phyloP scores from a whole-genome alignment of 176 grass and related monocot species.

The Oryza nivara region DNA sequence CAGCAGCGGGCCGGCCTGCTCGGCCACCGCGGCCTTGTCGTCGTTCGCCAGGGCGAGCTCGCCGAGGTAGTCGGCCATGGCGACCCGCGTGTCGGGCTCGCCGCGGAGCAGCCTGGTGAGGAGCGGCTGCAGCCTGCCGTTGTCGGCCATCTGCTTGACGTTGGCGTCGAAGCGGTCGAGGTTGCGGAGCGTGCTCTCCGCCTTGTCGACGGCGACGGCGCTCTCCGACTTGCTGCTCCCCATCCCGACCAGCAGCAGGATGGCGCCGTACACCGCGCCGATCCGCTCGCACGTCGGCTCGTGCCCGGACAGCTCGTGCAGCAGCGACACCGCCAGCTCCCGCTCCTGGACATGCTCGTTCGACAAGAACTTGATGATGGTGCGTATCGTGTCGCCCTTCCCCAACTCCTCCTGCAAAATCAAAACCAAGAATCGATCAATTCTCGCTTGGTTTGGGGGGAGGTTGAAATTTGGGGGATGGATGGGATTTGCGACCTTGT shows the following conservation, averaged over 20 bases:
- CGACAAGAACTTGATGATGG: slow-evolving; percentile 72
- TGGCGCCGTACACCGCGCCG: slow-evolving; percentile 66
- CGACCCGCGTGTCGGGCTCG: slow-evolving; percentile 52
- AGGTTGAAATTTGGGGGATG: background rate
- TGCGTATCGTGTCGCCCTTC: slow-evolving; percentile 75
- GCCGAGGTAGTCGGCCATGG: slow-evolving; percentile 72
- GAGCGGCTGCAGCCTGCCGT: slow-evolving; percentile 76
- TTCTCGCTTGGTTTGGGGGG: background rate
- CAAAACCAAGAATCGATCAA: background rate
- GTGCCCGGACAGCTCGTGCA: slow-evolving; percentile 60
- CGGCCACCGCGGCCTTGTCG: slow-evolving; percentile 67
- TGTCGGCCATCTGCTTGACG: slow-evolving; percentile 86
- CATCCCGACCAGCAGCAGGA: slow-evolving; percentile 83
- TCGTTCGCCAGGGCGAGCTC: slow-evolving; percentile 76
- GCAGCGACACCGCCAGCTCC: slow-evolving; percentile 61
- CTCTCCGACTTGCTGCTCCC: slow-evolving; percentile 70
- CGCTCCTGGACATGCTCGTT: slow-evolving; percentile 73
- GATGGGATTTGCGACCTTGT: slow-evolving; percentile 41
- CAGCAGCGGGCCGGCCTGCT: slow-evolving; percentile 59
- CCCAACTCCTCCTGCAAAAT: slow-evolving; percentile 55
- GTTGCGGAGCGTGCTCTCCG: slow-evolving; percentile 70
- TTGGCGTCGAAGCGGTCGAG: slow-evolving; percentile 69
- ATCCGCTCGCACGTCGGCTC: slow-evolving; percentile 59
- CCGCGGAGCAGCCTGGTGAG: slow-evolving; percentile 55
- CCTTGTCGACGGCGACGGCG: slow-evolving; percentile 62